Evolutionary conservation across 768 basidiomycete species (phyloP).

Genomic region (Sutorius australiensis): DNA sequence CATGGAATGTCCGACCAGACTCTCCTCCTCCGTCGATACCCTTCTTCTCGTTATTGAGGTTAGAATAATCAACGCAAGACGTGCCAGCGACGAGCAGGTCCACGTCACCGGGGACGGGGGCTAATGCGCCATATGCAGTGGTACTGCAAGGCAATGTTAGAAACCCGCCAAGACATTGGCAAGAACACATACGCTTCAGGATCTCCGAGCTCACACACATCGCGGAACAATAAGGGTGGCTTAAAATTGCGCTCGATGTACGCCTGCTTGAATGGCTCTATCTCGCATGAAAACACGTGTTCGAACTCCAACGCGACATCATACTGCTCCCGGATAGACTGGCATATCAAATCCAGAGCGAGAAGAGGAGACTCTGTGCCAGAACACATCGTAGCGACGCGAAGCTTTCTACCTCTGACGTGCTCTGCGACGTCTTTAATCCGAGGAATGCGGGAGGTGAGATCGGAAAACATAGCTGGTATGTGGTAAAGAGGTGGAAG

Average conservation of each 20-base stretch:
- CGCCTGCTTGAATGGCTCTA: slow-evolving; percentile 95
- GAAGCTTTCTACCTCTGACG: slow-evolving; percentile 75
- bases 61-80: slow-evolving; percentile 97
- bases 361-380: slow-evolving; percentile 94
- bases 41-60: slow-evolving; percentile 89
- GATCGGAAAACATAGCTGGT: slow-evolving; percentile 71
- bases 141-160: slow-evolving; percentile 45
- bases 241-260: slow-evolving; percentile 97
- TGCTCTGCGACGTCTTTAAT: slow-evolving; percentile 64
- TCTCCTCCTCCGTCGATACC: slow-evolving; percentile 87
- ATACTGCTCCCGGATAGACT: slow-evolving; percentile 67
- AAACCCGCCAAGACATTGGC: not conserved
- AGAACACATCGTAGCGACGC: slow-evolving; percentile 96
- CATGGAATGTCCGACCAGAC: slow-evolving; percentile 89
- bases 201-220: slow-evolving; percentile 86
- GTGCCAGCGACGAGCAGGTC: slow-evolving; percentile 92
- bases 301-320: slow-evolving; percentile 66
- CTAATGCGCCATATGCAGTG: slow-evolving; percentile 88
- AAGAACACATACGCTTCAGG: slow-evolving; percentile 60
- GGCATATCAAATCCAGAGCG: slow-evolving; percentile 80
- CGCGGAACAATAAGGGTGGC: slow-evolving; percentile 88
- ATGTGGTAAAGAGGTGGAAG: slow-evolving; percentile 76
- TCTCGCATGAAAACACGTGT: slow-evolving; percentile 96
- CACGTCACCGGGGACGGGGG: slow-evolving; percentile 83
- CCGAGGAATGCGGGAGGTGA: slow-evolving; percentile 61